phyloP scores from a whole-genome alignment of 2,329 filamentous ascomycete genomes.

The Zasmidium angulare region DNA sequence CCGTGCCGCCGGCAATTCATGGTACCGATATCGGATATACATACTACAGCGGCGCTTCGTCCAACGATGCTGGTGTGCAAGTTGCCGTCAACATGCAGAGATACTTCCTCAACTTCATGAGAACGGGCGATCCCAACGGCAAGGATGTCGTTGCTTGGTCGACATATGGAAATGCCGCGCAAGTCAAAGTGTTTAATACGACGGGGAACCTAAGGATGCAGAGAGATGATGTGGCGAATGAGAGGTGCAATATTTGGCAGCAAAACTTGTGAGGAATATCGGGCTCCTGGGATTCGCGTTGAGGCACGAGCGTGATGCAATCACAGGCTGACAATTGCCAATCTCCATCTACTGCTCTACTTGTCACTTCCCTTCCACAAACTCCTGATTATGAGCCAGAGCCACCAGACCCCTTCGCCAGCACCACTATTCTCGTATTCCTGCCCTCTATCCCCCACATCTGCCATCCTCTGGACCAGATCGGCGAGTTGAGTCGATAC shows the following conservation, averaged over 20 bases:
- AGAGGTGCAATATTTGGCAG: slow-evolving; percentile 56
- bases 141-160: slow-evolving; percentile 45
- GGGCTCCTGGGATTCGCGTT: too few species aligned
- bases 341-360: too few species aligned
- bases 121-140: slow-evolving; percentile 39
- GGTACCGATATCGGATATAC: slow-evolving; percentile 54
- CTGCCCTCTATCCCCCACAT: neutral
- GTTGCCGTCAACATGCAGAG: slow-evolving; percentile 47
- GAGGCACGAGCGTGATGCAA: too few species aligned
- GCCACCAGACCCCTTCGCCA: neutral
- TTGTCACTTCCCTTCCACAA: neutral
- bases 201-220: slow-evolving; percentile 28
- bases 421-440: neutral
- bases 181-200: slow-evolving; percentile 43
- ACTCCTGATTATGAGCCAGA: neutral
- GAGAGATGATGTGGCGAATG: slow-evolving; percentile 48
- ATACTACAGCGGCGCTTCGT: slow-evolving; percentile 46
- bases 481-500: neutral
- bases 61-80: slow-evolving; percentile 7
- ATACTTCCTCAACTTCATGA: slow-evolving; percentile 47
- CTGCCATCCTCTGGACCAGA: neutral
- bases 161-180: slow-evolving; percentile 47
- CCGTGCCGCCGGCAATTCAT: slow-evolving; percentile 54
- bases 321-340: too few species aligned
- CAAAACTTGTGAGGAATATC: slow-evolving; percentile 40